Conservation (phyloP, 306 rosid genomes). For the Dryas octopetala region DNA sequence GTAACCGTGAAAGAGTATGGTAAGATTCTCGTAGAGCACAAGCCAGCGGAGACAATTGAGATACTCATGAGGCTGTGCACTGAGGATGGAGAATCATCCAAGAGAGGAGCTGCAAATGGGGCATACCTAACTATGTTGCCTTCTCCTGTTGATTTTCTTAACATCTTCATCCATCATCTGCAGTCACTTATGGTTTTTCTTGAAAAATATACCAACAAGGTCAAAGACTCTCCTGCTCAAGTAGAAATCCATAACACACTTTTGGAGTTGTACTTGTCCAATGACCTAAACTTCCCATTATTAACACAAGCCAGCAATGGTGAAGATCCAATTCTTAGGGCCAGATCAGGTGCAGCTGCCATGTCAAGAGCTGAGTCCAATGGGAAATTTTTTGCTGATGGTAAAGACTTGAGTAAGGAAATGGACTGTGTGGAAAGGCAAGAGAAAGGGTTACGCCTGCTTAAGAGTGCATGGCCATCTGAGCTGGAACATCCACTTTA, state of each 20-base stretch:
- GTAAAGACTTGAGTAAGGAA: constrained; percentile 41
- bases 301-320: constrained; percentile 53
- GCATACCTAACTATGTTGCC: constrained; percentile 78
- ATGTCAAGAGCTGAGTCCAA: constrained; percentile 44
- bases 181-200: constrained; percentile 90
- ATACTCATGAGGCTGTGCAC: constrained; percentile 89
- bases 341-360: constrained; percentile 32
- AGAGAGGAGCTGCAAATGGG: constrained; percentile 46
- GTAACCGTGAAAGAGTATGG: constrained; percentile 95
- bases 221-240: constrained; percentile 95
- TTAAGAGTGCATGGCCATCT: constrained; percentile 78
- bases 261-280: constrained; percentile 87
- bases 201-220: constrained; percentile 81
- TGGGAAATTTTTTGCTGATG: constrained; percentile 47
- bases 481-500: constrained; percentile 85
- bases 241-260: constrained; percentile 94
- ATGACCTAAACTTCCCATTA: constrained; percentile 79
- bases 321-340: constrained; percentile 39
- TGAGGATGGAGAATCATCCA: constrained; percentile 65
- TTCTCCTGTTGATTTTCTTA: constrained; percentile 98
- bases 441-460: constrained; percentile 67
- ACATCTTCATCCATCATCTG: constrained; percentile 88
- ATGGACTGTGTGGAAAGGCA: constrained; percentile 56
- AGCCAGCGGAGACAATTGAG: constrained; percentile 85
- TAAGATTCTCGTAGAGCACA: constrained; percentile 90